These are phyloP conservation scores for Pleurozium schreberi DNA, from an alignment of 225 moss, liverwort and hornwort species.

Conservation along the genomic window DNA sequence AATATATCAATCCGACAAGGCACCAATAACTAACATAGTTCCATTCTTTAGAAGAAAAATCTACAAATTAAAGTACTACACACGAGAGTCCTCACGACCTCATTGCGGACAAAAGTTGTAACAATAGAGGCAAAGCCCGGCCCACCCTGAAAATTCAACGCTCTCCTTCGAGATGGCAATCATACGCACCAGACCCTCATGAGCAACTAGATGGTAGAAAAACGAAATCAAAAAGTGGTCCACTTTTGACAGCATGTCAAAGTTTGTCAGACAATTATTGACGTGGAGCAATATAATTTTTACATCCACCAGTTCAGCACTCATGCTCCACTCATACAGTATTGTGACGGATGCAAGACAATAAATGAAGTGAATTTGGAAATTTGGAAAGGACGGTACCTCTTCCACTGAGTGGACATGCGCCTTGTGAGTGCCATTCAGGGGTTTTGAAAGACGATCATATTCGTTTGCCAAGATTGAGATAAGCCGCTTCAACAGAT, in stretches of 20 bases:
- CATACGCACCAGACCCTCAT: neutral
- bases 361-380: neutral
- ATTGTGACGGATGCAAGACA: neutral
- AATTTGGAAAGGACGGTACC: neutral
- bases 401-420: constrained; percentile 56
- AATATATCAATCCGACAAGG: neutral
- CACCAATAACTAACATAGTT: neutral
- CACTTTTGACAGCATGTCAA: neutral
- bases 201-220: neutral
- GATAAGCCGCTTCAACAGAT: constrained; percentile 41
- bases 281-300: neutral
- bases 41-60: neutral
- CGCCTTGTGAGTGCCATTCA: constrained; percentile 56
- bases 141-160: neutral
- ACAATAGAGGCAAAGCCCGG: neutral
- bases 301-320: neutral
- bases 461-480: constrained; percentile 60
- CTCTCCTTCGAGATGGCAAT: neutral
- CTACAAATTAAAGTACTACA: neutral
- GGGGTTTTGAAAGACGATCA: constrained; percentile 32
- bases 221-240: neutral
- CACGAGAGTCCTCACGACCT: neutral
- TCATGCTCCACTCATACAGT: neutral
- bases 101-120: neutral
- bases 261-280: neutral